Base-by-base conservation (phyloP, 1,284 basidiomycete species). In the Boletellus dicymbophilus region DNA sequence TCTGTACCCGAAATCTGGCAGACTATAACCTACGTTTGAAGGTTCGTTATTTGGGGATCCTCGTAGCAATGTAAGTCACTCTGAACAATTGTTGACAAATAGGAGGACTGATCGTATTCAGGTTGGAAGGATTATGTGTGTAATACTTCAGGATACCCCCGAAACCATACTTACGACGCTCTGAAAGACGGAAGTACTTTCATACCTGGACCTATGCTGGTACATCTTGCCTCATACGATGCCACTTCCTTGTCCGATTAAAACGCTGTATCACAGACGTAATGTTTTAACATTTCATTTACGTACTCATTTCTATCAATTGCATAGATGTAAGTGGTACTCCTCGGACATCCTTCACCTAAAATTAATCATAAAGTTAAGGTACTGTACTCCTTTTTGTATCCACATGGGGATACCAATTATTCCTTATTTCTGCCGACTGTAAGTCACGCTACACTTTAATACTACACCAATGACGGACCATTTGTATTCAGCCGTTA, bases 1-100 rank as follows among this genome's bases (percentile, higher is more conserved):
- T 18, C 26, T 1, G 1, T n/a, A 7, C 33, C 16, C 11, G 1
- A 1, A 10, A 28, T 20, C 9, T 16, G 13, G 6, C 33, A 1
- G 6, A 31, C 15, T 37, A 44, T 58, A 34, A 55, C n/a, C 16
- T n/a, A n/a, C 15, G 26, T 25, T 38, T 26, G 4, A 52, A 60
- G 59, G 62, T 51, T 40, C 62, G 59, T 44, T 64, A 60, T 38
- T 0, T 42, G 15, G 59, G 62, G 6, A 23, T 63, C 10, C 18
- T 34, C n/a, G 11, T 8, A 9, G 47, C 31, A 3, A 2, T 55
- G 59, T 60, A 36, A 55, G 59, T 61, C 26, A 8, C 20, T 9
- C 16, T 6, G 2, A 28, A 20, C 7, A 37, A 21, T 18, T 10
- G 11, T 23, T 18, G 26, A 20, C 3, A 15, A 18, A 36, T n/a